Conservation (phyloP, 208 protist species). For the Angomonas ambiguus region DNA sequence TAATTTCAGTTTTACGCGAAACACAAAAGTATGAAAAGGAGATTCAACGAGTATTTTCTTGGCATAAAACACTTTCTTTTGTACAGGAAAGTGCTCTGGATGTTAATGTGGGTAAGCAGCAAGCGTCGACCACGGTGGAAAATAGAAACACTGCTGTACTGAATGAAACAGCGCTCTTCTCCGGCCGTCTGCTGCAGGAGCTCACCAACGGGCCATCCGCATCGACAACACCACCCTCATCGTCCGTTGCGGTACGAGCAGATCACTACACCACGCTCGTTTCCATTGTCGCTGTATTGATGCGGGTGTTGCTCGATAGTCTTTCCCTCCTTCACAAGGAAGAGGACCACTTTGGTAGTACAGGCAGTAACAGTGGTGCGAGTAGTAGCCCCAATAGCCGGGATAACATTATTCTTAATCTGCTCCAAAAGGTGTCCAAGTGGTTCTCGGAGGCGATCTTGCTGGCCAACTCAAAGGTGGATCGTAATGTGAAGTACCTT, state of each 20-base stretch:
- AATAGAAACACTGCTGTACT: background rate
- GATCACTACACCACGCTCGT: background rate
- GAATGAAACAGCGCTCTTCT: background rate
- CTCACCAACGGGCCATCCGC: no score
- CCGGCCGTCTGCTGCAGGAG: background rate
- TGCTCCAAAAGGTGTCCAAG: background rate
- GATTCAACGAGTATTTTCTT: background rate
- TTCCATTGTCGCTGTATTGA: background rate
- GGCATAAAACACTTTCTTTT: background rate
- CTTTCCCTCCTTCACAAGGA: background rate
- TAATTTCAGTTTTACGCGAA: background rate
- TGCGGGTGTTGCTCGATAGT: background rate
- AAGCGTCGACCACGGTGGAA: no score
- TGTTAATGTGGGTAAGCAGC: no score
- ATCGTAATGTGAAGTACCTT: background rate
- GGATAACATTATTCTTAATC: background rate
- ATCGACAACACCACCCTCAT: no score
- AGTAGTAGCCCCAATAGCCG: background rate
- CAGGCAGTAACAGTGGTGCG: background rate
- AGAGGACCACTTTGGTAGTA: no score
- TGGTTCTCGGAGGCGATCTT: background rate
- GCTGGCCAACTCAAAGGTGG: background rate
- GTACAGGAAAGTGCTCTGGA: background rate
- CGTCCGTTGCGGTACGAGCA: background rate
- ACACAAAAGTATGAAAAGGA: background rate